These are phyloP conservation scores for Suhomyces xylopsoci DNA, from an alignment of 805 yeast genomes.

Conservation along the genomic window DNA sequence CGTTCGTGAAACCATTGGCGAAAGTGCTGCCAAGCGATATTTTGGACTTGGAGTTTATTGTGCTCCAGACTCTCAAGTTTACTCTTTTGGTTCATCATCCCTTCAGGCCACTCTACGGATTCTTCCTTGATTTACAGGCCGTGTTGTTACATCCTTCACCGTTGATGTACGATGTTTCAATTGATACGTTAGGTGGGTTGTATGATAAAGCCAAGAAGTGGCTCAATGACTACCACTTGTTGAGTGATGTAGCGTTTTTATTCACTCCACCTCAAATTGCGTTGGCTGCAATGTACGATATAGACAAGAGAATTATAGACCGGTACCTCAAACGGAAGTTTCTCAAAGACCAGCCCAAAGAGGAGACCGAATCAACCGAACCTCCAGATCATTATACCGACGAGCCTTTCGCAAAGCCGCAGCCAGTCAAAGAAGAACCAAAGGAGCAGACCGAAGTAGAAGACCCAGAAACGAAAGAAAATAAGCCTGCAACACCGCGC, in stretches of 20 bases:
- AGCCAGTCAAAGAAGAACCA: conserved; percentile 10
- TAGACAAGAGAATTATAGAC: conserved; percentile 60
- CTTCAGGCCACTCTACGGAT: conserved; percentile 86
- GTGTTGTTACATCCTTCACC: conserved; percentile 42
- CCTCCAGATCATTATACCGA: neutral
- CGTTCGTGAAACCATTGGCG: conserved; percentile 69
- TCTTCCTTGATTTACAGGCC: conserved; percentile 83
- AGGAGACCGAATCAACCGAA: conserved; percentile 4
- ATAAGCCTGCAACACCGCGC: conserved; percentile 10
- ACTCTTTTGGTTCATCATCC: conserved; percentile 88
- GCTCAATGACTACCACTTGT: conserved; percentile 59
- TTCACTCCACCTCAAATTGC: conserved; percentile 97
- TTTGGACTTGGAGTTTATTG: conserved; percentile 72
- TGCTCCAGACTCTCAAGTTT: conserved; percentile 72
- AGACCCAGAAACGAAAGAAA: conserved; percentile 9
- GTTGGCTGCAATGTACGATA: conserved; percentile 72
- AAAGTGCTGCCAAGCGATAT: conserved; percentile 66
- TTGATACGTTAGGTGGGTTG: conserved; percentile 58
- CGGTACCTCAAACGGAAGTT: conserved; percentile 68
- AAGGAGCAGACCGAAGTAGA: conserved; percentile 11
- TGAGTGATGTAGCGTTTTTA: conserved; percentile 72
- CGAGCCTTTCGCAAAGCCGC: conserved; percentile 12
- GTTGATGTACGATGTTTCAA: conserved; percentile 43
- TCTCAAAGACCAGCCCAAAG: conserved; percentile 17
- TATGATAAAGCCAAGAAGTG: conserved; percentile 69